These are phyloP conservation scores for Phyllostachys edulis DNA, from an alignment of 176 grass and related monocot genomes.

Conservation along the genomic window DNA sequence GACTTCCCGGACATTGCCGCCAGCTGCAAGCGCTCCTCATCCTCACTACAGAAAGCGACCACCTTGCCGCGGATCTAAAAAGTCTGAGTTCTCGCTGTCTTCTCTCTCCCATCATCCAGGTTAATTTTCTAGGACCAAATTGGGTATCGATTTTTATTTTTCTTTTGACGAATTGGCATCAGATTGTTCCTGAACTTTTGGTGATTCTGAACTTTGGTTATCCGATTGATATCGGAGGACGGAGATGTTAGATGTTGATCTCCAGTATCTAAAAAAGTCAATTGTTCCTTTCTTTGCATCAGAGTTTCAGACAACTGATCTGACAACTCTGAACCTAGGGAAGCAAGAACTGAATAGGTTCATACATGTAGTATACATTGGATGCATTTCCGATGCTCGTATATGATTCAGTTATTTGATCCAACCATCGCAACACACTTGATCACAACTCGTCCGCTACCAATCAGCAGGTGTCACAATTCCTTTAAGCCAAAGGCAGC, in stretches of 20 bases:
- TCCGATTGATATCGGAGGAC: no score
- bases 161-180: no score
- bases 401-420: not conserved
- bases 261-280: no score
- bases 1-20: slow-evolving; percentile 24
- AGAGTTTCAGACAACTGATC: slow-evolving; percentile 10
- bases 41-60: not conserved
- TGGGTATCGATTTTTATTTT: no score
- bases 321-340: not conserved
- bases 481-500: no score
- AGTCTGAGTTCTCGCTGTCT: no score
- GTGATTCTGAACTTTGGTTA: no score
- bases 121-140: no score
- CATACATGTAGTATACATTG: not conserved
- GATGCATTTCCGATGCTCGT: not conserved
- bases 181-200: not conserved
- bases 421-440: not conserved
- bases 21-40: slow-evolving; percentile 43
- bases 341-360: not conserved
- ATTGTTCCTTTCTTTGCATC: not conserved
- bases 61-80: slow-evolving; percentile 16
- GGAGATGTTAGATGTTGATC: no score
- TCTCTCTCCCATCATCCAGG: no score
- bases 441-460: slow-evolving; percentile 13
- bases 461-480: slow-evolving; percentile 30